Conservation (phyloP, 2,329 filamentous ascomycete species). For the Microdochium nivale region DNA sequence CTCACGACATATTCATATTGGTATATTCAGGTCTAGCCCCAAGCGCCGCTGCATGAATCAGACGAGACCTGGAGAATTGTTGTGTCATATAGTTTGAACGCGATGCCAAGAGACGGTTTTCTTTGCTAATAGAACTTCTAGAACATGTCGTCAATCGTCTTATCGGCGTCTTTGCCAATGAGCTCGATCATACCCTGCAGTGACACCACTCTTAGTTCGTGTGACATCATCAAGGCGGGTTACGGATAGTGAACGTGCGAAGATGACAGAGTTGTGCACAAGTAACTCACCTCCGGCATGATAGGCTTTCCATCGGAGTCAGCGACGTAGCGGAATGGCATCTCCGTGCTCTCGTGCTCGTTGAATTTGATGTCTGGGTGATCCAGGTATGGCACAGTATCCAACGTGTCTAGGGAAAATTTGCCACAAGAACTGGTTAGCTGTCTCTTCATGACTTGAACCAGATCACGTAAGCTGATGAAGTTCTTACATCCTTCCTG, state of each 20-base stretch:
- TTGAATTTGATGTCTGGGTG: conserved; percentile 84
- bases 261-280: background rate
- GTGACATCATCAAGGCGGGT: background rate
- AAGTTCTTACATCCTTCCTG: conserved; percentile 65
- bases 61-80: too few relatives aligned
- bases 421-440: conserved; percentile 1
- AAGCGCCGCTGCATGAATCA: too few relatives aligned
- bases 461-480: background rate
- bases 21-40: too few relatives aligned
- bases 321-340: conserved; percentile 95
- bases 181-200: conserved; percentile 84
- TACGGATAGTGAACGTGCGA: too few relatives aligned
- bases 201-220: conserved; percentile 11
- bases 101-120: background rate
- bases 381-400: conserved; percentile 75
- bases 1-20: too few relatives aligned
- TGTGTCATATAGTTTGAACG: too few relatives aligned
- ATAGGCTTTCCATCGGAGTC: conserved; percentile 67
- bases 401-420: conserved; percentile 54
- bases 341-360: conserved; percentile 87
- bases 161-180: conserved; percentile 89
- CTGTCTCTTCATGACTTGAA: background rate
- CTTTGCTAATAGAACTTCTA: conserved; percentile 22
- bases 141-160: conserved; percentile 79
- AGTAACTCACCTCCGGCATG: conserved; percentile 70